Evolutionary conservation across 2,329 filamentous ascomycete species (phyloP), one percentile per base, ranked within the genome.

Genomic region (Pseudopyrenochaeta lycopersici): DNA sequence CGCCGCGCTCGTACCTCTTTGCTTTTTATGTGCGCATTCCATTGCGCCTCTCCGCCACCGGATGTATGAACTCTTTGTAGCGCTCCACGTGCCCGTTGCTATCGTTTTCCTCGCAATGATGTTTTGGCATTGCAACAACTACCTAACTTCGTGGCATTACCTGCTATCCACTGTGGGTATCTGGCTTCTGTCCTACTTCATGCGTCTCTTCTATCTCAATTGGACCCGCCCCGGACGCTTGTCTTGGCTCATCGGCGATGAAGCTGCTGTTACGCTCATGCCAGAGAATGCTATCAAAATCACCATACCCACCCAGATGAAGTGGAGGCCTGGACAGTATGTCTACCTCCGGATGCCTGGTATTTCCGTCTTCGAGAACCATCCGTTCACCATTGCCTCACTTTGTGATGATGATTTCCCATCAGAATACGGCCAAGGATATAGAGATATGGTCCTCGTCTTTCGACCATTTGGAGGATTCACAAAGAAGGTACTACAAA

Each of bases 71-170:
- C 76, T 92, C 1, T 98, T 98, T 69, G 87, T 94, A 15, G 76
- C 89, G 27, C 79, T 96, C 2, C 94, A 98, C 70, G 85, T 93
- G 0, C 92, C 94, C 0, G 89, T 92, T 9, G 89, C 91, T 0
- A 84, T 93, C 33, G 80, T 90, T 12, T 96, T 95, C 69, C 80
- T 97, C 6, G 93, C 84, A 1, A 84, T 96, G 72, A 82, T 98
- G 23, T 96, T 98, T 78, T 98, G 94, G 94, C 94, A 98, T 75
- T 95, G 91, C 67, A 90, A 93, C 76, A 97, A 97, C 76, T 96
- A 90, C 64, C 84, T 97, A 32, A 88, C 88, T 49, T 96, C 93
- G 0, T 97, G 93, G 93, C 82, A 86, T 68, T 98, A 97, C 69
- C 85, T 98, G 2, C 96, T 86, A 68, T 87, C 91, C 1, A 95